Percentiles rank a stretch among this genome's conserved stretches.
Conservation (phyloP, 2,329 filamentous ascomycete genomes). For the Paracamarosporium sp. region DNA sequence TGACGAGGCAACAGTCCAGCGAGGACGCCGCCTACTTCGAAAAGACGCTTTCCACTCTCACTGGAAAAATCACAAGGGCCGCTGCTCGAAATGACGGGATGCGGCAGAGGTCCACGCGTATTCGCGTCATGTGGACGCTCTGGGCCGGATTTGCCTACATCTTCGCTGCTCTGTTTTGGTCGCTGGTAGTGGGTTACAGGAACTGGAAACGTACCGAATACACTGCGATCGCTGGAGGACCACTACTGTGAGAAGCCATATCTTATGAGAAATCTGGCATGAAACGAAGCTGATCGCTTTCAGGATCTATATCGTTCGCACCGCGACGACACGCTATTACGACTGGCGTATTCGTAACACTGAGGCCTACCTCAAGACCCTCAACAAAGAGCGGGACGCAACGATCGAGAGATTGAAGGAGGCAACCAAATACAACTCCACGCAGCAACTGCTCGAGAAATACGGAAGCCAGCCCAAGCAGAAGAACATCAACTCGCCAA, state of each 20-base stretch:
- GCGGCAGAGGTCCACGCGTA: conserved; percentile 75
- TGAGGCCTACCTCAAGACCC: conserved; percentile 72
- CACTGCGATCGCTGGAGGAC: conserved; percentile 77
- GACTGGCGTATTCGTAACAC: conserved; percentile 79
- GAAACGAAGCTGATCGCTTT: conserved; percentile 21
- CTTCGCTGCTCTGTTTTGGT: conserved; percentile 80
- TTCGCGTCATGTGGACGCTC: conserved; percentile 85
- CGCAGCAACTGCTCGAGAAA: conserved; percentile 89
- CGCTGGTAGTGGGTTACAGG: conserved; percentile 83
- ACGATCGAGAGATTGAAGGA: conserved; percentile 95
- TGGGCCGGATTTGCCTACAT: conserved; percentile 92
- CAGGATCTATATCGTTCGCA: conserved; percentile 82
- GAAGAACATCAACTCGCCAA: conserved; percentile 48
- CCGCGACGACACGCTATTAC: conserved; percentile 72
- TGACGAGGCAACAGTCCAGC: conserved; percentile 64
- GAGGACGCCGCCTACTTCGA: conserved; percentile 91
- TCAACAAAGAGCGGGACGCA: conserved; percentile 79
- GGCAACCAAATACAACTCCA: conserved; percentile 95
- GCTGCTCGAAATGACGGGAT: conserved; percentile 76
- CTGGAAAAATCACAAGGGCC: conserved; percentile 79
- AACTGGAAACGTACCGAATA: conserved; percentile 81
- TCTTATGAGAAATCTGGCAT: neutral
- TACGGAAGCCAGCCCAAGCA: conserved; percentile 71
- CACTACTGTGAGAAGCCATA: conserved; percentile 68
- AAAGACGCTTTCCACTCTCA: conserved; percentile 82